These are phyloP conservation scores for Drechslerella dactyloides DNA, from an alignment of 2,329 filamentous ascomycete genomes.

Conservation along the genomic window DNA sequence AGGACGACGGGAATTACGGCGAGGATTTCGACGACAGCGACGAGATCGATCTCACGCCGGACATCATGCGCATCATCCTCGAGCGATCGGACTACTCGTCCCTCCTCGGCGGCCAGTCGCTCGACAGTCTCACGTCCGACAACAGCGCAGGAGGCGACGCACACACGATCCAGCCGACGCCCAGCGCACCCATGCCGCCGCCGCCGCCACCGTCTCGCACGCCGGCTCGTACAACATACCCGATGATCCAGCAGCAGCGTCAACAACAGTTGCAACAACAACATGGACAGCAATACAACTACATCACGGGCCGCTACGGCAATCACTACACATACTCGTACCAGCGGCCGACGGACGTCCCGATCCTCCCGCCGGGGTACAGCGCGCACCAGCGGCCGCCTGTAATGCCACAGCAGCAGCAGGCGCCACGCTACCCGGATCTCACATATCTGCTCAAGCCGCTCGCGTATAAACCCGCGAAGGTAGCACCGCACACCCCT, in stretches of 20 bases:
- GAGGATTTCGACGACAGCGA: conserved; percentile 41
- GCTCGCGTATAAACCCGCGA: conserved; percentile 32
- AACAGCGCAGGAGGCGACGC: conserved; percentile 14
- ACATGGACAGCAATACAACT: conserved; percentile 11
- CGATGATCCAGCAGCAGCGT: conserved; percentile 2
- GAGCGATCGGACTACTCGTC: conserved; percentile 31
- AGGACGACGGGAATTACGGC: conserved; percentile 30
- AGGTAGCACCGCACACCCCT: no score
- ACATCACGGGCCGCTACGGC: conserved; percentile 13
- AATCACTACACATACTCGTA: conserved; percentile 28
- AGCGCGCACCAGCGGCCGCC: conserved; percentile 32
- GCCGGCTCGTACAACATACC: no score
- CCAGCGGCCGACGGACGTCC: conserved; percentile 27
- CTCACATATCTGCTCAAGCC: conserved; percentile 40
- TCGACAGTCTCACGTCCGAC: conserved; percentile 4
- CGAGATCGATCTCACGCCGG: conserved; percentile 36
- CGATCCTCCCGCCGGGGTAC: conserved; percentile 39
- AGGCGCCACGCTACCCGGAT: conserved; percentile 21
- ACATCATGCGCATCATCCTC: conserved; percentile 42
- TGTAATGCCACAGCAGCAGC: not conserved
- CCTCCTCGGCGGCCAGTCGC: conserved; percentile 6
- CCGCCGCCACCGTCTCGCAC: not conserved
- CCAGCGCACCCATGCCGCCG: conserved; percentile 10
- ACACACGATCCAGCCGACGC: conserved; percentile 18
- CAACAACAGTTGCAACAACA: conserved; percentile 3